Conservation (phyloP, 306 rosid species). For the Oxytropis ochrocephala region DNA sequence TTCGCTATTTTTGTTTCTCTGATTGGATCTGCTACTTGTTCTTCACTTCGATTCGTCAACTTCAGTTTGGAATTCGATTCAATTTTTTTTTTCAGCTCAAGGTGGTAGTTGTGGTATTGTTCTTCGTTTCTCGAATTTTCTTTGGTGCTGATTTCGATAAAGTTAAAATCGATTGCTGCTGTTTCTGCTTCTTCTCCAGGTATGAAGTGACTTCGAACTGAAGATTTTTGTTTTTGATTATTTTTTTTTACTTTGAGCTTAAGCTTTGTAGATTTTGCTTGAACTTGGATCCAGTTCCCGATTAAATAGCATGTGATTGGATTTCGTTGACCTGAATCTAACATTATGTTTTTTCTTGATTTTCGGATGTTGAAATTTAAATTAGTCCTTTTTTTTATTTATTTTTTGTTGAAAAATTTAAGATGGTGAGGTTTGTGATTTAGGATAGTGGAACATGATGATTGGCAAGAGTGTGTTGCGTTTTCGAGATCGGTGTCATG, state of each 20-base stretch:
- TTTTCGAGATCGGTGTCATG: conserved; percentile 27
- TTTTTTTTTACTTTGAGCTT: neutral
- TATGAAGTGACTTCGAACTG: neutral
- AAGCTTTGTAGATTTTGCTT: neutral
- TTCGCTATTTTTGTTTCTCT: conserved; percentile 10
- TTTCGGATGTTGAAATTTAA: conserved; percentile 23
- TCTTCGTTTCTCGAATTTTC: neutral
- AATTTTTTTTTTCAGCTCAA: conserved; percentile 20
- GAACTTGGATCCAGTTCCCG: conserved; percentile 44
- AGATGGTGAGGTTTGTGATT: conserved; percentile 29
- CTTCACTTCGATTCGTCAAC: conserved; percentile 20
- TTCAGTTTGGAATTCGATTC: conserved; percentile 11
- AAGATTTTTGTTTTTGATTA: neutral
- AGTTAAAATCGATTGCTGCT: conserved; percentile 8
- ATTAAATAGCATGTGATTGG: conserved; percentile 29
- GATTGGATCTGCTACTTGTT: conserved; percentile 51
- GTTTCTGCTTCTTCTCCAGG: conserved; percentile 18
- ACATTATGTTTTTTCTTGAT: neutral
- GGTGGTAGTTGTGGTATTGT: neutral
- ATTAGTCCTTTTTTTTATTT: neutral
- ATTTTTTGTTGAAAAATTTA: neutral
- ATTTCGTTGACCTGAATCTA: conserved; percentile 14
- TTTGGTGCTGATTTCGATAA: conserved; percentile 2
- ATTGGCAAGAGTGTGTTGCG: conserved; percentile 15
- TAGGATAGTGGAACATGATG: conserved; percentile 26